Evolutionary conservation across 768 basidiomycete genomes (phyloP).

Genomic region (Termitomyces sp.): DNA sequence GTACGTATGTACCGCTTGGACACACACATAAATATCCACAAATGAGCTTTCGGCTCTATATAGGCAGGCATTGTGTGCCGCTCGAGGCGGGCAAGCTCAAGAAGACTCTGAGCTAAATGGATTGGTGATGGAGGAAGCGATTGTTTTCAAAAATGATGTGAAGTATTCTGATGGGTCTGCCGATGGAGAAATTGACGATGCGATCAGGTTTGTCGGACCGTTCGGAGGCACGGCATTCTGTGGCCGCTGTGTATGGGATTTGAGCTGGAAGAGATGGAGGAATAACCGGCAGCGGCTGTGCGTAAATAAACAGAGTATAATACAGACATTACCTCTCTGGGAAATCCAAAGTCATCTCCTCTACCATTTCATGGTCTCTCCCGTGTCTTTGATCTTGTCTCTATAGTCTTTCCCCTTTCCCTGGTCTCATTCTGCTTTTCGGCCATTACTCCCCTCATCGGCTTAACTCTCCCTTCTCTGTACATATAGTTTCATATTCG

Average conservation of each 20-base stretch:
- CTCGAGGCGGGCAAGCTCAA: neutral
- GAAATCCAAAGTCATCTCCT: conserved; percentile 7
- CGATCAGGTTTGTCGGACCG: conserved; percentile 8
- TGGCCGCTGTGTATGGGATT: conserved; percentile 17
- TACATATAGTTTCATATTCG: conserved; percentile 28
- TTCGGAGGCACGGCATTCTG: conserved; percentile 13
- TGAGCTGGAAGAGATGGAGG: neutral
- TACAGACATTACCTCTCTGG: conserved; percentile 13
- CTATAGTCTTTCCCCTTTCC: conserved; percentile 16
- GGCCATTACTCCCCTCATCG: conserved; percentile 24
- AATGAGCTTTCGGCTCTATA: neutral
- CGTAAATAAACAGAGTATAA: conserved; percentile 11
- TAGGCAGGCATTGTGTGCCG: neutral
- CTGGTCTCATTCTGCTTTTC: conserved; percentile 17
- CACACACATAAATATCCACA: neutral
- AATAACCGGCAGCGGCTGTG: conserved; percentile 3
- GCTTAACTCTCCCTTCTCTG: conserved; percentile 17
- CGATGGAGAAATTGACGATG: neutral
- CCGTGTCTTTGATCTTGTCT: conserved; percentile 16
- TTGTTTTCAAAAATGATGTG: neutral
- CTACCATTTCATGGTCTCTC: conserved; percentile 20
- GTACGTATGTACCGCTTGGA: neutral
- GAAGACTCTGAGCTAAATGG: neutral
- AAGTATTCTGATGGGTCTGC: neutral
- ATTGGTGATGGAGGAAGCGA: neutral